Base-by-base conservation (phyloP, 2,329 filamentous ascomycete genomes). In the Knoxdaviesia capensis region DNA sequence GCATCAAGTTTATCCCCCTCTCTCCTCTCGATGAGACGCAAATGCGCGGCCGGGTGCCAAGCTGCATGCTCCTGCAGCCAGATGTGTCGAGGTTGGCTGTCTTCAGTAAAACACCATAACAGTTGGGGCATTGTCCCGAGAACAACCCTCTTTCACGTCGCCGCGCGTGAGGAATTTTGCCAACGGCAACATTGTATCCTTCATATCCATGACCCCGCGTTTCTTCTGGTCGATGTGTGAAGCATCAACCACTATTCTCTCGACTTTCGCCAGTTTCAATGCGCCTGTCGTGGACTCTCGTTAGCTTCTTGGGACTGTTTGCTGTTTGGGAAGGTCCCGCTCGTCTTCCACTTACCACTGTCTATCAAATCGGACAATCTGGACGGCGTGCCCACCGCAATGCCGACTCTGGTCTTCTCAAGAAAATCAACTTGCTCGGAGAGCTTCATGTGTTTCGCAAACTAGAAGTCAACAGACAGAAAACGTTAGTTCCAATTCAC, bases 381-480 rank as follows among this genome's bases (percentile, higher is more conserved):
- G 40, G 81, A 73, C 5, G 90, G 88, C 5, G 90, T 98, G 4
- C 90, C 90, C 9, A 94, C 84, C 3, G 81, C 87, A 48, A 96
- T 82, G 31, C 85, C 84, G 8, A 86, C 83, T 46, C 78, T 77
- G 49, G 61, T 66, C 42, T 61, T 68, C 52, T 80, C 69, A 36
- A 93, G 73, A 54, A 81, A 82, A 45, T 79, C 68, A 41, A 87
- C 74, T 33, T 87, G 82, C 52, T 96, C 88, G 42, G 83, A 74
- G 7, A 98, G 61, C 61, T 98, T 98, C 65, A 98, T 93, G 58
- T 98, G 90, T 59, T 98, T 98, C 32, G 90, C 88, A 58, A 98
- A 98, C 55, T 74, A 42, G 4, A 32, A 7, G 5, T 6, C n/a
- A 20, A 7, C 29, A 34, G n/a, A 34, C 30, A 32, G 20, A 20